Conservation (phyloP, 2,329 filamentous ascomycete genomes). For the Aspergillus floridensis region DNA sequence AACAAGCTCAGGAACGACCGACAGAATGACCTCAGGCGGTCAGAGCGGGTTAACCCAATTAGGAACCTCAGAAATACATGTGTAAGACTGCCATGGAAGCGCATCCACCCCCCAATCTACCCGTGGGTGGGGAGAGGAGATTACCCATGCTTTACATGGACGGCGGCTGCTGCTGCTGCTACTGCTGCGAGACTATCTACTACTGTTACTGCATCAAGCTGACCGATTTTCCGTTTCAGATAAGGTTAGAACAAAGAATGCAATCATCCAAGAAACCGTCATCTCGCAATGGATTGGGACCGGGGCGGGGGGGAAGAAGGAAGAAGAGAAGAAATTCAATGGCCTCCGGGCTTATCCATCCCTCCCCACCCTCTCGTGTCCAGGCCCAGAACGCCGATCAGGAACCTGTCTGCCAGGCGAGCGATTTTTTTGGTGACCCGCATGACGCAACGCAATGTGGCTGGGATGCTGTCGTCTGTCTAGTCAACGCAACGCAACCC, state of each 20-base stretch:
- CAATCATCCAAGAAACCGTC: too few species aligned
- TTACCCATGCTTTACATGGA: too few species aligned
- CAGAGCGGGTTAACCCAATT: not conserved
- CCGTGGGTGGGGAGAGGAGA: too few species aligned
- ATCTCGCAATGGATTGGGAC: too few species aligned
- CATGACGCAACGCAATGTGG: not conserved
- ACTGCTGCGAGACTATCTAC: not conserved
- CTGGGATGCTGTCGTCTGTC: not conserved
- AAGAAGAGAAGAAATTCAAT: too few species aligned
- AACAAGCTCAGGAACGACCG: not conserved
- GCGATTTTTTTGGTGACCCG: not conserved
- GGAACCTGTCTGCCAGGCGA: not conserved
- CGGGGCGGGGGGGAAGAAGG: too few species aligned
- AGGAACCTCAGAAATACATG: not conserved
- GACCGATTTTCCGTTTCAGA: not conserved
- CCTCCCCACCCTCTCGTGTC: not conserved
- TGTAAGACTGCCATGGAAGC: not conserved
- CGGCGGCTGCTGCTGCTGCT: too few species aligned
- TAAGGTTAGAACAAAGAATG: not conserved
- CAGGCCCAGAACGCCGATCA: not conserved
- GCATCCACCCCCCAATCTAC: too few species aligned
- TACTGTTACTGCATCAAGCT: not conserved
- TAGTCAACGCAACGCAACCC: too few species aligned
- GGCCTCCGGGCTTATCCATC: too few species aligned
- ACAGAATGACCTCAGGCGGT: not conserved